Base-by-base conservation (phyloP, 2,329 filamentous ascomycete species). In the Trichoderma breve region DNA sequence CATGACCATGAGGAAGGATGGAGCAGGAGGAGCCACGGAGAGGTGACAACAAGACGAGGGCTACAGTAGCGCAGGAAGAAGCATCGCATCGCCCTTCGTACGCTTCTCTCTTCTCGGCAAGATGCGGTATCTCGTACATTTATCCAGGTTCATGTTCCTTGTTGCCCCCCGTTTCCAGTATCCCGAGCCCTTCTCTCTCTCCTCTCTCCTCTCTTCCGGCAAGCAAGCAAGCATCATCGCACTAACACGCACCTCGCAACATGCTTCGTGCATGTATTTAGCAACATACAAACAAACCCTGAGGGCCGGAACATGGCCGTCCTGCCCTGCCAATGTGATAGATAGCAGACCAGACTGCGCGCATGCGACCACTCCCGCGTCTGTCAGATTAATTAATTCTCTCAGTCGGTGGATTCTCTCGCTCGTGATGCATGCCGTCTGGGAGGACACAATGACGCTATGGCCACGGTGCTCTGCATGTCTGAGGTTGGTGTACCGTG, bases 351-450 rank as follows among this genome's bases (percentile, higher is more conserved):
- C 28, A 18, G 24, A 24, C 53, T 43, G 60, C 34, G 26, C 53
- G 53, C 65, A 68, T 68, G 53, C 53, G 53, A 68, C 51, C 53
- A 60, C 53, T 58, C 64, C 34, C 53, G 53, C 36, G 53, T 28
- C 53, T 60, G 65, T 68, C 65, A 60, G 65, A 68, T 60, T 57
- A 8, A 43, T 24, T 43, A 68, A 58, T 15, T 58, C 24, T 68
- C 51, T 43, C 34, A 58, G 65, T 26, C 34, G 65, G 65, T 34
- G 51, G 15, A 32, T 68, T 55, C 32, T 67, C 64, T 67, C 64
- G 32, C 64, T 67, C 64, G 53, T 57, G 64, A 67, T 67, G 64
- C 64, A 65, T 53, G 43, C n/a, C 43, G 43, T 57, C 53, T 28
- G 53, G 53, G 24, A n/a, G 53, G 24, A n/a, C 28, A 30, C 39